A percentile compares a stretch with the other conserved stretches of the same genome.
phyloP scores from a whole-genome alignment of 257 asterid genomes.

The Solanum piurae region DNA sequence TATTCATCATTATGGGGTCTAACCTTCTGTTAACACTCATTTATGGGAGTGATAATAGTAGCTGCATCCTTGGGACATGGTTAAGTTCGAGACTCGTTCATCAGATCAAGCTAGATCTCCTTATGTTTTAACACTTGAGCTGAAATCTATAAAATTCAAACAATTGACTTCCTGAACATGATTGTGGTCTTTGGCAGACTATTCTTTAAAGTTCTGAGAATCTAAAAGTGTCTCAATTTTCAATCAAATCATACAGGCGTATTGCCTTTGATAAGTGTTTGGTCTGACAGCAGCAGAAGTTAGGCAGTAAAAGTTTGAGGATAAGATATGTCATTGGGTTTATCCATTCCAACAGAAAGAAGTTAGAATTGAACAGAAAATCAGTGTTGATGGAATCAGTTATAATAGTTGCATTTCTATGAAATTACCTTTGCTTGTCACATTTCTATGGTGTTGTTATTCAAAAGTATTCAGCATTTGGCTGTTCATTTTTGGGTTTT shows the following conservation, averaged over 20 bases:
- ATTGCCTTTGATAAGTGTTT: not conserved
- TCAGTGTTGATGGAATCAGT: not conserved
- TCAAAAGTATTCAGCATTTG: not conserved
- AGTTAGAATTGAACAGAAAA: not conserved
- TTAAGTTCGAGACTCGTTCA: not conserved
- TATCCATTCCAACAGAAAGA: not conserved
- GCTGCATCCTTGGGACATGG: not conserved
- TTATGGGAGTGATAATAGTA: not conserved
- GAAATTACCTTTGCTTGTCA: not conserved
- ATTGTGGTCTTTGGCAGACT: not conserved
- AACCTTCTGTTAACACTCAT: not conserved
- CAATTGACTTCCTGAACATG: not conserved
- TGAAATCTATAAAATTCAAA: not conserved
- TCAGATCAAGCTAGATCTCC: not conserved
- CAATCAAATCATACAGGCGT: not conserved
- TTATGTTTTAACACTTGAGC: not conserved
- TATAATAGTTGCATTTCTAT: not conserved
- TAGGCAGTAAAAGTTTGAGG: not conserved
- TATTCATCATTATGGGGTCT: not conserved
- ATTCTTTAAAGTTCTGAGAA: not conserved
- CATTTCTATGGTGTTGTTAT: not conserved
- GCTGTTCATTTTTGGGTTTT: not conserved
- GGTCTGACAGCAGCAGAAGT: not conserved
- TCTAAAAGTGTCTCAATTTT: not conserved
- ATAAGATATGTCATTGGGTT: not conserved